Conservation (phyloP, 805 yeast genomes). For the Candida michaelii region DNA sequence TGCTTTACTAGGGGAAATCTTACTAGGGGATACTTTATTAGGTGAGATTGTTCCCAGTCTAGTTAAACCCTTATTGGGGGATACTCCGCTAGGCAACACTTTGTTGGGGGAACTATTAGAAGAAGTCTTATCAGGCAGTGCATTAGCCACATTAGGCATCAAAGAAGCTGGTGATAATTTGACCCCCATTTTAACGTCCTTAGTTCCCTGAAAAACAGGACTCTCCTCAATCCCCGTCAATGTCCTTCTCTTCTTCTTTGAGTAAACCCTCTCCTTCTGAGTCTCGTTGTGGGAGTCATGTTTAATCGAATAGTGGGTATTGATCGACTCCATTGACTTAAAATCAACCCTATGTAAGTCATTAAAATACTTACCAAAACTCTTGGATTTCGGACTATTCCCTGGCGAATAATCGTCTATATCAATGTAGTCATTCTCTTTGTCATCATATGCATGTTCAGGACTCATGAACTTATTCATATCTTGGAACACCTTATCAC, state of each 20-base stretch:
- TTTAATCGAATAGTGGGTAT: constrained; percentile 44
- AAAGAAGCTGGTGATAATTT: constrained; percentile 8
- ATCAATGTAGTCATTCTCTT: constrained; percentile 13
- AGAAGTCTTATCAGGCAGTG: background rate
- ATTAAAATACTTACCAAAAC: constrained; percentile 4
- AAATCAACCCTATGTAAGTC: constrained; percentile 32
- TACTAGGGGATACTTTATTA: constrained; percentile 5
- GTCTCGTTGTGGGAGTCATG: constrained; percentile 4
- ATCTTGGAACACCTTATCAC: constrained; percentile 46
- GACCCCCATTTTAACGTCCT: background rate
- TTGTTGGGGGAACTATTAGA: background rate
- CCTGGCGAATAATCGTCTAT: constrained; percentile 13
- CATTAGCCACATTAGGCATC: too few relatives aligned
- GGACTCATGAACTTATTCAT: constrained; percentile 27
- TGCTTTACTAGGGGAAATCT: constrained; percentile 42
- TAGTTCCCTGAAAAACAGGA: constrained; percentile 4
- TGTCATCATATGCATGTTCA: background rate
- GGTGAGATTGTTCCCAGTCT: constrained; percentile 18
- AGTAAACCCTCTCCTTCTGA: background rate
- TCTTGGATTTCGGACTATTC: constrained; percentile 1
- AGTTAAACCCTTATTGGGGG: background rate
- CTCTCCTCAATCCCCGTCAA: constrained; percentile 43
- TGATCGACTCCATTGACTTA: constrained; percentile 49
- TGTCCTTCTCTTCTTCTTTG: constrained; percentile 31
- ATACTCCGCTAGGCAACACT: background rate